These are phyloP conservation scores for Hypoxylon intermedium DNA, from an alignment of 495 filamentous ascomycete genomes.

Conservation along the genomic window DNA sequence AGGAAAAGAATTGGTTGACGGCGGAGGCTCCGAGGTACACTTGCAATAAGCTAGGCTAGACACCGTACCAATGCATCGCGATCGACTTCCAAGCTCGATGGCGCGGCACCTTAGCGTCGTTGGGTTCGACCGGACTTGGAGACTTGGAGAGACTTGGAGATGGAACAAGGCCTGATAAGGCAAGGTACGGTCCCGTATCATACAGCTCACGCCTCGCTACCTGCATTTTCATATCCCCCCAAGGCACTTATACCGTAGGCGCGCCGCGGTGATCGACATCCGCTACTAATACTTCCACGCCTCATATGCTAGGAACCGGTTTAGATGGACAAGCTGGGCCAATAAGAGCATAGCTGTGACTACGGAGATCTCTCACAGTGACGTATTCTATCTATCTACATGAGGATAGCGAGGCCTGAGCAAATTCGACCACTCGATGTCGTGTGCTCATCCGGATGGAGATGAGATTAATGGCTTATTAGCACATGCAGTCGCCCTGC, in stretches of 20 bases:
- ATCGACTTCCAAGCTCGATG: constrained; percentile 31
- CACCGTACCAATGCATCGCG: constrained; percentile 9
- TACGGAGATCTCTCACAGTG: constrained; percentile 11
- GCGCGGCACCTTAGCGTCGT: constrained; percentile 29
- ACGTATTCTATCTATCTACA: constrained; percentile 24
- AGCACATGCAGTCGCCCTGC: too few relatives aligned
- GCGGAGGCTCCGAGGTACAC: constrained; percentile 2
- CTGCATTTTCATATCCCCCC: constrained; percentile 1
- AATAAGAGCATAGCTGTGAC: constrained; percentile 13
- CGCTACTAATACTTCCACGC: constrained; percentile 13
- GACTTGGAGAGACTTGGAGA: constrained; percentile 1
- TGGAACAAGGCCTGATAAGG: constrained; percentile 22
- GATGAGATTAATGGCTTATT: background rate
- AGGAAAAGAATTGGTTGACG: constrained; percentile 14
- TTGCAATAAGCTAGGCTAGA: background rate
- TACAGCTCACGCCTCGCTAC: constrained; percentile 8
- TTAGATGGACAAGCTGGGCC: constrained; percentile 16
- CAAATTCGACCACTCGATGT: background rate
- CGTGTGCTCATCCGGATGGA: background rate
- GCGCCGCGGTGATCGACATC: constrained; percentile 14
- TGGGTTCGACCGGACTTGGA: constrained; percentile 12
- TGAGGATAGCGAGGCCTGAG: background rate
- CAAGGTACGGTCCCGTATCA: constrained; percentile 6
- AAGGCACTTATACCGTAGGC: constrained; percentile 6
- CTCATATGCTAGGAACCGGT: constrained; percentile 26